Base-by-base conservation (phyloP, 2,329 filamentous ascomycete species). In the Botryotinia narcissicola region DNA sequence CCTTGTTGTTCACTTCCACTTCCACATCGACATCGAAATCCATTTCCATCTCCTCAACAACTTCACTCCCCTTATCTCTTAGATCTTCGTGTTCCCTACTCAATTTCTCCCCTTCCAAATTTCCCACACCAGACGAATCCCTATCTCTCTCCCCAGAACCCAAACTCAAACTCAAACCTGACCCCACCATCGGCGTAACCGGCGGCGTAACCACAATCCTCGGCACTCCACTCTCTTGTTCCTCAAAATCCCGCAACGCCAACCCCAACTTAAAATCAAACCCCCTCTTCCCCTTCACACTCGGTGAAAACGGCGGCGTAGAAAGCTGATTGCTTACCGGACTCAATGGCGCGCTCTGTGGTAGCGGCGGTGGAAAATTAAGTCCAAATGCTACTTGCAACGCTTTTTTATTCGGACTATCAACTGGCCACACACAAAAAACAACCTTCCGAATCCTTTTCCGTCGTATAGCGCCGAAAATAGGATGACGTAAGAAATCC, bases 351-450 rank as follows among this genome's bases (percentile, higher is more conserved):
- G 63, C 63, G 35, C 44, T 51, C 32, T 51, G 44, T 18, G 63
- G 44, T 5, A 18, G 2, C 0, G 22, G 32, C 1, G 32, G 32
- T 3, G 64, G 64, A 54, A 67, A 67, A 35, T 20, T 20, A 2
- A 29, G 7, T 20, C 46, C 64, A 40, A 67, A 54, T 4, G 64
- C 46, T n/a, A 67, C 12, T 16, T 67, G 64, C 1, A 67, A 8
- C 8, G 64, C 46, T 14, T 67, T 67, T 6, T 46, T 16, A 67
- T 67, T 67, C 22, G 64, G 46, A 7, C 64, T 67, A 67, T 67
- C 63, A 29, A 54, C 32, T 3, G 44, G 44, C 63, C 63, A 67
- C 2, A 67, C 63, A 40, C 63, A 67, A 40, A 67, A 67, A 0
- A 67, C 63, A 2, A 67, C 63, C 46, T 25, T 67, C 32, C 32